These are phyloP conservation scores for Auriscalpium orientale DNA, from an alignment of 768 basidiomycete species.

Conservation along the genomic window DNA sequence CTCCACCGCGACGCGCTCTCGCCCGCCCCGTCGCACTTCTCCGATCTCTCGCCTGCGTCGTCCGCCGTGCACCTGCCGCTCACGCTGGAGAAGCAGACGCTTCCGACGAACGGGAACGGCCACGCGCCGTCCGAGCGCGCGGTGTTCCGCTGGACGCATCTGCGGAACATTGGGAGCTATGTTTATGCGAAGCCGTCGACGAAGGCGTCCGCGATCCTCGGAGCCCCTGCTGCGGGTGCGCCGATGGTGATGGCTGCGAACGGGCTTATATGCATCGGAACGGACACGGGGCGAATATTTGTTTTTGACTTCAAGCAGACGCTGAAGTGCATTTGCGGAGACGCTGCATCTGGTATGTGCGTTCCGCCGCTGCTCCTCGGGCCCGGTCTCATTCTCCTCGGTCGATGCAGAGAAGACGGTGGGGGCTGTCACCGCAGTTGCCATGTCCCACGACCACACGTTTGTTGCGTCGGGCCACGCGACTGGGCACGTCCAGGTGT, in stretches of 20 bases:
- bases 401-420: constrained; percentile 41
- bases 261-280: constrained; percentile 86
- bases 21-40: constrained; percentile 57
- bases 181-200: constrained; percentile 45
- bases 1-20: constrained; percentile 38
- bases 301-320: constrained; percentile 92
- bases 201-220: constrained; percentile 59
- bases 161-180: constrained; percentile 51
- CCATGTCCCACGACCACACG: constrained; percentile 90
- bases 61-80: constrained; percentile 45
- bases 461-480: constrained; percentile 86
- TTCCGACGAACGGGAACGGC: constrained; percentile 15
- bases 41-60: constrained; percentile 62
- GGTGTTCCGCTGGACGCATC: constrained; percentile 70
- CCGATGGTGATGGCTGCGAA: constrained; percentile 82
- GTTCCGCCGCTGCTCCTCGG: no score
- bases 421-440: constrained; percentile 82
- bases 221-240: constrained; percentile 45
- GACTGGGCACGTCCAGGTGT: constrained; percentile 79
- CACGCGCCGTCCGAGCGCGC: constrained; percentile 33
- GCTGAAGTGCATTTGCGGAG: constrained; percentile 72
- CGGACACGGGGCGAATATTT: constrained; percentile 64
- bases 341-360: constrained; percentile 48
- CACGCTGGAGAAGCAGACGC: constrained; percentile 13
- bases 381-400: no score